These are phyloP conservation scores for Lachancea sp. DNA, from an alignment of 805 yeast genomes.

Conservation along the genomic window DNA sequence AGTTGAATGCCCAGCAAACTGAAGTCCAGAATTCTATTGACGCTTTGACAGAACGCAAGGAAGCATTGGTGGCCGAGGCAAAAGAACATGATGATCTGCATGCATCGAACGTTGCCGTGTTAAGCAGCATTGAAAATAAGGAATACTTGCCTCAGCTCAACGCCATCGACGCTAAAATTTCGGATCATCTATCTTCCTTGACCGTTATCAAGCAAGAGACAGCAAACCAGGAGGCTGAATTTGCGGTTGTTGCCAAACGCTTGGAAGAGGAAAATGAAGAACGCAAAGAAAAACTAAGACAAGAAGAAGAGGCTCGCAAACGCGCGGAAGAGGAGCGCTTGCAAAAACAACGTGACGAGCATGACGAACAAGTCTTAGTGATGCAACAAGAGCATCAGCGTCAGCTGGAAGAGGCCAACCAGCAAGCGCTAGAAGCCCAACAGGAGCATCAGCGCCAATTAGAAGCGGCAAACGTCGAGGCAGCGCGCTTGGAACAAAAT, in stretches of 20 bases:
- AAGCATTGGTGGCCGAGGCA: constrained; percentile 16
- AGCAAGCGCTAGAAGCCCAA: constrained; percentile 6
- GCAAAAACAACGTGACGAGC: constrained; percentile 25
- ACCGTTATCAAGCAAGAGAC: constrained; percentile 26
- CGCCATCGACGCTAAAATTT: constrained; percentile 21
- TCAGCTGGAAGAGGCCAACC: constrained; percentile 12
- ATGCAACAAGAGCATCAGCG: constrained; percentile 18
- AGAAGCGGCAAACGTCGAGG: constrained; percentile 3
- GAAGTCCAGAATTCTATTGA: constrained; percentile 19
- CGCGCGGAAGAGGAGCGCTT: constrained; percentile 21
- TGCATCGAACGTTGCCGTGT: constrained; percentile 12
- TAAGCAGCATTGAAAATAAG: constrained; percentile 20
- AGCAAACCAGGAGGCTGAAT: constrained; percentile 23
- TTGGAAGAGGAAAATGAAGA: constrained; percentile 24
- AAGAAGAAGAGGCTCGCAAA: constrained; percentile 23
- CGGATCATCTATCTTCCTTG: constrained; percentile 16
- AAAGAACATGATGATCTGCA: constrained; percentile 14
- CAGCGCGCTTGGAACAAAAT: constrained; percentile 5
- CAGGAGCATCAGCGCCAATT: constrained; percentile 2
- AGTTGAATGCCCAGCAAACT: constrained; percentile 16
- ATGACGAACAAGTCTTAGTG: constrained; percentile 19
- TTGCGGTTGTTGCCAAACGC: constrained; percentile 24
- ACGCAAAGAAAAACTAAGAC: constrained; percentile 23
- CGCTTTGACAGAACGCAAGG: constrained; percentile 14
- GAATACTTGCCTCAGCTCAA: constrained; percentile 22